These are phyloP conservation scores for Colletotrichum sp. DNA, from an alignment of 2,329 filamentous ascomycete genomes.

Conservation along the genomic window DNA sequence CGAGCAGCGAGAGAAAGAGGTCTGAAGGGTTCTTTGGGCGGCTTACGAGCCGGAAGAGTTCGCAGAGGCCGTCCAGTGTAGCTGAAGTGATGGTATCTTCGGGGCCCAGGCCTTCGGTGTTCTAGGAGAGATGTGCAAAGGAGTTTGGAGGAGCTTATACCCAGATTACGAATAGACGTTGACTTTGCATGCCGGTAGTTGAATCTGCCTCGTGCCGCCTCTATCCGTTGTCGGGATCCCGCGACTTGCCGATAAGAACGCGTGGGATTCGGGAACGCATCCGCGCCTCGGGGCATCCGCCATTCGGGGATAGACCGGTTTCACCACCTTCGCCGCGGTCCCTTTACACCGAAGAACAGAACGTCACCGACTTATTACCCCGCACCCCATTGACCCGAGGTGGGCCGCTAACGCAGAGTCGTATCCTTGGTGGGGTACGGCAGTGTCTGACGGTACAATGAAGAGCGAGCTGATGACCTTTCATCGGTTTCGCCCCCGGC, in stretches of 20 bases:
- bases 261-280: neutral
- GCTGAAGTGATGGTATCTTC: slow-evolving; percentile 24
- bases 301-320: neutral
- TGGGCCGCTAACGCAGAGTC: neutral
- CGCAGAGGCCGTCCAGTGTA: slow-evolving; percentile 35
- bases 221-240: neutral
- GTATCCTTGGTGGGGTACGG: slow-evolving; percentile 10
- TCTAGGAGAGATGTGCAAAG: neutral
- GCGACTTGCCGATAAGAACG: neutral
- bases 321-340: neutral
- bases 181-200: neutral
- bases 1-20: slow-evolving; percentile 39
- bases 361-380: slow-evolving; percentile 18
- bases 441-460: slow-evolving; percentile 20
- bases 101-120: slow-evolving; percentile 6
- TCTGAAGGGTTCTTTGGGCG: slow-evolving; percentile 37
- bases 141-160: neutral
- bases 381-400: slow-evolving; percentile 23
- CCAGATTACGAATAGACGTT: neutral
- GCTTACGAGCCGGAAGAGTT: slow-evolving; percentile 36
- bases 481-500: slow-evolving; percentile 1
- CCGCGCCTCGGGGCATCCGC: neutral
- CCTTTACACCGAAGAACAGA: slow-evolving; percentile 5
- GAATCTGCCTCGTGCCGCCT: neutral
- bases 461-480: slow-evolving; percentile 24